Evolutionary conservation across 1,139 yeast species (phyloP), one percentile per base, ranked within the genome.

Genomic region (Saccharomyces uvarum): DNA sequence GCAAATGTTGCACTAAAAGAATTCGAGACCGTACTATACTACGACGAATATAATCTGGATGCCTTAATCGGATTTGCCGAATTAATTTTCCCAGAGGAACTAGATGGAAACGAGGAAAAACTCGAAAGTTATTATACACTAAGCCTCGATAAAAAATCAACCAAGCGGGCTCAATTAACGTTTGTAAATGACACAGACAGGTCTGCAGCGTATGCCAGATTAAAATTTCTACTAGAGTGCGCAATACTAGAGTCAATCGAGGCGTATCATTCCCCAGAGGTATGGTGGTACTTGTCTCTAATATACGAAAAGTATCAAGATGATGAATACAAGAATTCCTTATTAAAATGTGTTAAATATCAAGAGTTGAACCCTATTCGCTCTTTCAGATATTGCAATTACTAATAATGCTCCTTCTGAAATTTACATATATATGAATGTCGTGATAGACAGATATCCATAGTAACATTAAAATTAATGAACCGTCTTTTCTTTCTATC

Each of bases 311-410:
- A 68, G 28, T 75, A 81, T 49, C 85, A 81, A 49, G 89, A 86
- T 63, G 75, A 73, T 55, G 71, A 75, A 2, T 74, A 79, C 54
- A 76, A 83, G 56, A 78, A 79, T 28, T 77, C 86, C 29, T 73
- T 87, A 59, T 82, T 91, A 84, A 79, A 74, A 63, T 79, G 88
- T 65, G 79, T 88, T 21, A 83, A 81, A 59, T 75, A 86, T 59
- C 93, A 86, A 63, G 88, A 84, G 62, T 66, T 69, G 27, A 74
- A 87, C 52, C 88, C 91, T 1, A 86, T 86, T 27, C 76, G 95
- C 26, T 70, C 69, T 24, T 70, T 73, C 57, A 62, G 63, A 46
- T 56, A 50, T 50, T 65, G 67, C 48, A 65, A 63, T 51, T 64
- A 60, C 51, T 65, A 58, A 58, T 27, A 14, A n/a, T 33, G 21